Conservation (phyloP, 352 stramenopile species). For the Phytophthora europaea region DNA sequence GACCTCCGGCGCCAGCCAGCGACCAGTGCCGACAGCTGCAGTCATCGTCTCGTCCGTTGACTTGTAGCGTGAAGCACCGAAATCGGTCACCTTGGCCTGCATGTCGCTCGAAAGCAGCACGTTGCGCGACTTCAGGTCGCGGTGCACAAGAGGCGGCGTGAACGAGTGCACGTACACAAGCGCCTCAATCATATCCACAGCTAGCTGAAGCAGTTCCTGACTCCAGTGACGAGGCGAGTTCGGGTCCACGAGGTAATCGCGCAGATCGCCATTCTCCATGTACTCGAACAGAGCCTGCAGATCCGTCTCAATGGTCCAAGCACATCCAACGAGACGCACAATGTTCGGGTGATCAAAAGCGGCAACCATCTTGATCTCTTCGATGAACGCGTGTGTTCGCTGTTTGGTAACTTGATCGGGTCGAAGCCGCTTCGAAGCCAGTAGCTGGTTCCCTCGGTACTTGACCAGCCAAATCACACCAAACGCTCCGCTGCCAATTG, state of each 20-base stretch:
- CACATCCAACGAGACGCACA: conserved; percentile 70
- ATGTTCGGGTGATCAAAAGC: conserved; percentile 72
- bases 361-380: conserved; percentile 78
- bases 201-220: conserved; percentile 60
- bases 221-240: conserved; percentile 41
- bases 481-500: conserved; percentile 58
- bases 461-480: conserved; percentile 59
- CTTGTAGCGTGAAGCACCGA: conserved; percentile 58
- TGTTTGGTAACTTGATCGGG: conserved; percentile 53
- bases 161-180: conserved; percentile 75
- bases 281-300: conserved; percentile 78
- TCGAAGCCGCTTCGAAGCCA: conserved; percentile 65
- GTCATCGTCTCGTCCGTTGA: conserved; percentile 65
- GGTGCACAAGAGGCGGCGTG: conserved; percentile 59
- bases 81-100: conserved; percentile 72
- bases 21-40: conserved; percentile 50
- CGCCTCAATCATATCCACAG: conserved; percentile 59
- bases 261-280: conserved; percentile 68
- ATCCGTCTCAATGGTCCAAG: conserved; percentile 66
- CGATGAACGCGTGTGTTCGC: conserved; percentile 59
- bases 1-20: conserved; percentile 71
- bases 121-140: conserved; percentile 72
- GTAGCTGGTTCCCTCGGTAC: conserved; percentile 46
- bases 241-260: conserved; percentile 46
- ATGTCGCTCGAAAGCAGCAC: conserved; percentile 52